Base-by-base conservation (phyloP, 1,139 yeast genomes). In the Candida gigantensis region DNA sequence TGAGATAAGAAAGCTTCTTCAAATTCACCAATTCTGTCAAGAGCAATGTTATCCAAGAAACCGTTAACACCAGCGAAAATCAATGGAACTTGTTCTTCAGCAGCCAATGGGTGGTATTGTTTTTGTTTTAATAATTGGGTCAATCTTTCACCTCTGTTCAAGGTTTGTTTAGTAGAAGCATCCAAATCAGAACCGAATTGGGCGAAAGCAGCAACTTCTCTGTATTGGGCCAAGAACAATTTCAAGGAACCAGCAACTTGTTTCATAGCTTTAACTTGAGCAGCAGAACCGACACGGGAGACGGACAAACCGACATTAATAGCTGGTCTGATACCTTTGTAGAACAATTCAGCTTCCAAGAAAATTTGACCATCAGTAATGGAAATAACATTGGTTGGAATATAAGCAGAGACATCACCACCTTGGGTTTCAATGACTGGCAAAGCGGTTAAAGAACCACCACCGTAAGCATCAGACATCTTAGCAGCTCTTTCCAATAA, bases 151-250 rank as follows among this genome's bases (percentile, higher is more conserved):
- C 99, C 99, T 85, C 99, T 92, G 63, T 79, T 77, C 73, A 94
- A 84, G 65, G 98, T 94, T 79, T 89, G 97, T 82, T 92, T 92
- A 75, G 99, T 94, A 46, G 97, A 88, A 62, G 99, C 97, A 76
- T 94, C 99, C 74, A 94, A 84, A 76, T 94, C 99, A 60, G 99
- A 92, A 85, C 99, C 98, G 81, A 92, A 92, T 81, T 92, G 99
- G 62, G 99, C 98, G 75, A 92, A 92, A 62, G 99, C 98, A 67
- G 98, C 98, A 64, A 92, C 98, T 84, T 92, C 99, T 88, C 99
- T 92, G 87, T 92, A 92, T 81, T 92, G 99, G 63, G 99, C 99
- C 83, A 92, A 87, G 96, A 88, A 92, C 75, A 92, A 87, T 78
- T 92, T 92, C 77, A 92, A 85, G 58, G 98, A 94, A 84, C 98